Base-by-base conservation (phyloP, 2,329 filamentous ascomycete genomes). In the Arthroderma uncinatum region DNA sequence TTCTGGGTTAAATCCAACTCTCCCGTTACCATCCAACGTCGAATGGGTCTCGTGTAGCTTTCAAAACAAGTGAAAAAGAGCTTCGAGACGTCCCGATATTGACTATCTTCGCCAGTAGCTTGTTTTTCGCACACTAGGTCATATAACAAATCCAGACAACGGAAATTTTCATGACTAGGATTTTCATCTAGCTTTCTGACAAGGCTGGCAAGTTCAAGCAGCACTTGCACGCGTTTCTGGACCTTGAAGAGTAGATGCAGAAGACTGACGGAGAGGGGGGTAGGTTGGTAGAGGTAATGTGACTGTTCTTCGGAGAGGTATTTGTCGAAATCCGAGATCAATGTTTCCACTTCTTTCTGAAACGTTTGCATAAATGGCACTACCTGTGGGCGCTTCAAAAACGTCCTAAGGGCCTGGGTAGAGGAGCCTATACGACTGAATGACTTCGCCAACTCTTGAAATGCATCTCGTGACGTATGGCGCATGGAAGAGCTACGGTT, bases 11-110 rank as follows among this genome's bases (percentile, higher is more conserved):
- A 72, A 1, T 81, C 74, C 2, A 95, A 73, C 56, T 83, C 81
- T 0, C 92, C 92, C 37, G 82, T 79, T 64, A 89, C 83, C 83
- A 95, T 92, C 92, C 92, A 97, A 14, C 78, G 74, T 36, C 84
- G 80, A 47, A 96, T 85, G 0, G 90, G 88, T 39, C 83, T 83
- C 37, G 94, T 77, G 68, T 95, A 97, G 1, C 89, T 83, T 58
- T 84, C 81, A 58, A 96, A 86, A 66, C 89, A 95, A 48, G 86
- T 80, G 57, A 93, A 84, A 66, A 96, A 93, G 2, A 93, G 76
- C 0, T 74, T 74, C 1, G 82, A 82, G 4, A 93, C 74, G 39
- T 81, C 83, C 39, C 74, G 70, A 65, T 88, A 93, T 0, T 80
- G 74, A 0, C 69, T 68, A 1, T 77, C 73, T 57, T 88, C 81